Evolutionary conservation across 805 yeast genomes (phyloP).

Genomic region (Candida cerambycidarum): DNA sequence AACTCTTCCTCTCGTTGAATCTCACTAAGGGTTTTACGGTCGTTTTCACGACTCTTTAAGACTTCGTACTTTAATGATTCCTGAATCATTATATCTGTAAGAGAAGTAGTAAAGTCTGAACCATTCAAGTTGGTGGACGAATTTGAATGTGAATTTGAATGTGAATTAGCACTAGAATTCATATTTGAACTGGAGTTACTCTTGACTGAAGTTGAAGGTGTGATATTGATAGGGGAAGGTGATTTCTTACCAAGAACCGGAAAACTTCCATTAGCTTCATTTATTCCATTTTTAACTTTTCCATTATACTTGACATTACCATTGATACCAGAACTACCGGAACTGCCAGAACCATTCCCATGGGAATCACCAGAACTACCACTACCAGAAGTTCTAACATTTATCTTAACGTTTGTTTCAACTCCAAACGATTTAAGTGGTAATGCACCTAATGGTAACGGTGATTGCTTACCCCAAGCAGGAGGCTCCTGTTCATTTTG

Average conservation of each 20-base stretch:
- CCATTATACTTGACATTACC: neutral
- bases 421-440: neutral
- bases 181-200: neutral
- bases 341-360: neutral
- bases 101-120: constrained; percentile 15
- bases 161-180: too few relatives aligned
- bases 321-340: neutral
- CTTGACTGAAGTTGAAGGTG: neutral
- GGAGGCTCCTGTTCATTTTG: constrained; percentile 1
- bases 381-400: neutral
- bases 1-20: constrained; percentile 81
- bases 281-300: neutral
- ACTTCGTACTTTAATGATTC: constrained; percentile 43
- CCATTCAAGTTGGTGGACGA: neutral
- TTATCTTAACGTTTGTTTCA: neutral
- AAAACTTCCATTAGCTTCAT: neutral
- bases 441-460: neutral
- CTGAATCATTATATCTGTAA: constrained; percentile 46
- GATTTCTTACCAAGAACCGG: neutral
- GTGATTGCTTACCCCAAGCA: constrained; percentile 5
- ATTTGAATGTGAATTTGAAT: constrained; percentile 2
- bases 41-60: constrained; percentile 25
- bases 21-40: constrained; percentile 57
- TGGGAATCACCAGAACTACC: neutral
- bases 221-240: neutral